Evolutionary conservation across 2,329 filamentous ascomycete species (phyloP).

Genomic region (Cercospora brassicicola): DNA sequence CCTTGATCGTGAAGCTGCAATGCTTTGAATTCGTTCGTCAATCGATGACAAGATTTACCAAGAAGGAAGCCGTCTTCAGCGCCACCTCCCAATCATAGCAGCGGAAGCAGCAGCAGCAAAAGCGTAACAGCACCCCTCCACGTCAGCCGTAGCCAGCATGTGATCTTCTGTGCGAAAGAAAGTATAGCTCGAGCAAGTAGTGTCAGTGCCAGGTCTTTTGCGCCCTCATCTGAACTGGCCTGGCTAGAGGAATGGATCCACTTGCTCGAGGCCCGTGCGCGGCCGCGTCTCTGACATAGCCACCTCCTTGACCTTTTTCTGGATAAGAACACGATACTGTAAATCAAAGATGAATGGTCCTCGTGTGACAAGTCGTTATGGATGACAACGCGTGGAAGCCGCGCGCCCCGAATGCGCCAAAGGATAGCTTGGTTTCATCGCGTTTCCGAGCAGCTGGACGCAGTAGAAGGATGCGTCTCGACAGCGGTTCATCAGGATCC

Average conservation of each 20-base stretch:
- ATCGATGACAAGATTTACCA: not conserved
- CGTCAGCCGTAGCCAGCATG: not conserved
- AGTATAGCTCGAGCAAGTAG: not conserved
- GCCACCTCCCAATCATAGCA: not conserved
- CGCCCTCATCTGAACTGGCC: constrained; percentile 2
- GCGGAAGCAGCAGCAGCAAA: not conserved
- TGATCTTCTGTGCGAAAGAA: not conserved
- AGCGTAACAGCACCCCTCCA: not conserved
- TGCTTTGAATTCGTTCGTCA: not conserved
- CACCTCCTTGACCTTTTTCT: constrained; percentile 10
- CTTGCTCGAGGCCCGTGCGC: not conserved
- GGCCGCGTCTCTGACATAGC: not conserved
- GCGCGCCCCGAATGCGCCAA: not conserved
- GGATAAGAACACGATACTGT: not conserved
- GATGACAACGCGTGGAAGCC: not conserved
- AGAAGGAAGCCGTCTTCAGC: not conserved
- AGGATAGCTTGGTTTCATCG: not conserved
- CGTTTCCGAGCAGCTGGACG: not conserved
- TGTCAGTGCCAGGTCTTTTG: constrained; percentile 10
- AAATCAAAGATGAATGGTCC: not conserved
- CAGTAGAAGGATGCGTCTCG: not conserved
- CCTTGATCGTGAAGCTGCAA: not conserved
- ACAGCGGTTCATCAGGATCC: not conserved
- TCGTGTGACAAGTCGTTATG: not conserved
- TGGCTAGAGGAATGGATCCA: not conserved